phyloP scores from a whole-genome alignment of 164 flowering plant genomes.

The Malania oleifera region DNA sequence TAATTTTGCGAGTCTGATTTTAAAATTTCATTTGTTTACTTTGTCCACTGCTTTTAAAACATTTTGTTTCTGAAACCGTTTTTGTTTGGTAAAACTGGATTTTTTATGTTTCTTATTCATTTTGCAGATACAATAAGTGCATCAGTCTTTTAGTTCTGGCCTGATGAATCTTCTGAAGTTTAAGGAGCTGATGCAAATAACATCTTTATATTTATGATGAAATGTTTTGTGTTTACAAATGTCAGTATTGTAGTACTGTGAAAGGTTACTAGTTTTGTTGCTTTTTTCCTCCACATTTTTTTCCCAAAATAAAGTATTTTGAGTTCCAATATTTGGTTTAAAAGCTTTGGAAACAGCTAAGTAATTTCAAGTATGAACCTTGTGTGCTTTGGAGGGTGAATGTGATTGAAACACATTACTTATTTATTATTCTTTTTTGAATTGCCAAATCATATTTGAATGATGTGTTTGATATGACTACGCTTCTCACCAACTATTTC shows the following conservation, averaged over 20 bases:
- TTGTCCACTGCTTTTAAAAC: too few relatives aligned
- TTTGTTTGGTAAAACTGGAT: constrained; percentile 18
- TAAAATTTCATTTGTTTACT: too few relatives aligned
- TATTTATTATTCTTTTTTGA: too few relatives aligned
- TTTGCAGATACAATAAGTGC: constrained; percentile 53
- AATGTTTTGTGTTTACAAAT: constrained; percentile 26
- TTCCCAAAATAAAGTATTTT: constrained; percentile 19
- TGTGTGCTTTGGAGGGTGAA: constrained; percentile 1
- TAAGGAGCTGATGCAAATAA: constrained; percentile 47
- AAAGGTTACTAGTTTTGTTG: constrained; percentile 20
- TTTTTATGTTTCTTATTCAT: constrained; percentile 29
- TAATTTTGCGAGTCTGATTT: too few relatives aligned
- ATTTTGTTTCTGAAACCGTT: constrained; percentile 11
- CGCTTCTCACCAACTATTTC: too few relatives aligned
- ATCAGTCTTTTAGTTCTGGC: constrained; percentile 38
- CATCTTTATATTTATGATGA: constrained; percentile 29
- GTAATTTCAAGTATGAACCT: constrained; percentile 6
- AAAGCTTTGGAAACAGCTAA: constrained; percentile 13
- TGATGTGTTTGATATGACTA: too few relatives aligned
- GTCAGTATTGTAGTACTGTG: constrained; percentile 23
- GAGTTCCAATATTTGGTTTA: constrained; percentile 15
- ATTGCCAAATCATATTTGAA: too few relatives aligned
- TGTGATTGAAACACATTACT: too few relatives aligned
- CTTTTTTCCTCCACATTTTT: constrained; percentile 3
- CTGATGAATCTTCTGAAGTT: constrained; percentile 61